phyloP scores from a whole-genome alignment of 805 yeast species.

The Cyberlindnera samutprakarnensis region DNA sequence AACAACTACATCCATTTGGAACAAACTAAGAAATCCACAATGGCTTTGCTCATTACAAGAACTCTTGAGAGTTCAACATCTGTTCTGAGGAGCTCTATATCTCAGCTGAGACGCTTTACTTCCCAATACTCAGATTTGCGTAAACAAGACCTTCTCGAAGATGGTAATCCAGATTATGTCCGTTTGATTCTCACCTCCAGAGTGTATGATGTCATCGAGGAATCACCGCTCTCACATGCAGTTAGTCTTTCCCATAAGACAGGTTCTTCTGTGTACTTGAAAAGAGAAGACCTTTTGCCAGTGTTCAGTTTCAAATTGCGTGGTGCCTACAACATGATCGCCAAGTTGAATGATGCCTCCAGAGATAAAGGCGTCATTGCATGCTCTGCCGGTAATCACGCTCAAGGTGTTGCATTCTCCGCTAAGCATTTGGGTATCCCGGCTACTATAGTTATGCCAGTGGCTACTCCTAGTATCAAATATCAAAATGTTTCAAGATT shows the following conservation, averaged over 20 bases:
- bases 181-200: constrained; percentile 85
- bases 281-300: constrained; percentile 90
- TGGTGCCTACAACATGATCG: constrained; percentile 97
- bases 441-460: constrained; percentile 97
- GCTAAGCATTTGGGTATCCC: constrained; percentile 82
- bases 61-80: neutral
- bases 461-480: constrained; percentile 92
- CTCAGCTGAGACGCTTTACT: constrained; percentile 1
- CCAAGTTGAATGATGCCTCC: constrained; percentile 56
- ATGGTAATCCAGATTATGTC: constrained; percentile 86
- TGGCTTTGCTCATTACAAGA: neutral
- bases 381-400: constrained; percentile 98
- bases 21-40: too few species aligned
- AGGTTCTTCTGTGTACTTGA: constrained; percentile 70
- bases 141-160: constrained; percentile 43
- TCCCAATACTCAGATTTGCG: constrained; percentile 19
- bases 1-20: too few species aligned
- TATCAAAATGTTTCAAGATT: constrained; percentile 84
- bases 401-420: constrained; percentile 96
- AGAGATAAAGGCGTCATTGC: constrained; percentile 88
- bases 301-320: constrained; percentile 94
- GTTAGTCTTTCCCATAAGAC: constrained; percentile 63
- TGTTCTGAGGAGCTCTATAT: constrained; percentile 1
- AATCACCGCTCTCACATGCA: constrained; percentile 78
- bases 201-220: constrained; percentile 91